A percentile compares a stretch with the other conserved stretches of the same genome.
These are phyloP conservation scores for Paramyrothecium roridum DNA, from an alignment of 2,329 filamentous ascomycete species.

Conservation along the genomic window DNA sequence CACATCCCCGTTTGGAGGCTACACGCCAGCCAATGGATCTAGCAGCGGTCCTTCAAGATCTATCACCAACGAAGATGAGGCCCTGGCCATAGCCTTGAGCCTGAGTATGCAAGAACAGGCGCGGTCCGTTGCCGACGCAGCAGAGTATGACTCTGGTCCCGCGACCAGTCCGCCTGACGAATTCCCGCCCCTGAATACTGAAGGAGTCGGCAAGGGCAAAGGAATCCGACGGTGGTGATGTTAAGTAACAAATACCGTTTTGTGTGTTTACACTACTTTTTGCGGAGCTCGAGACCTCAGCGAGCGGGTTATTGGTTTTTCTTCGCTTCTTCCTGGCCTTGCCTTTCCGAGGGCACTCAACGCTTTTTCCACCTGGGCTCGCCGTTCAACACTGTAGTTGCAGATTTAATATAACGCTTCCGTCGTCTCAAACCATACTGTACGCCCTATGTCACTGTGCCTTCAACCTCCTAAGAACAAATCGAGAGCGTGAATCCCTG, in stretches of 20 bases:
- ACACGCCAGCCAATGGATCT: slow-evolving; percentile 28
- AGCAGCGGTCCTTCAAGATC: slow-evolving; percentile 12
- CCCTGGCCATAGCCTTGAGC: slow-evolving; percentile 57
- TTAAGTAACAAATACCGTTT: not conserved
- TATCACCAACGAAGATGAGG: slow-evolving; percentile 41
- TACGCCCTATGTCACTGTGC: too few species aligned
- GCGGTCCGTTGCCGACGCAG: slow-evolving; percentile 10
- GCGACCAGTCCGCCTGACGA: slow-evolving; percentile 23
- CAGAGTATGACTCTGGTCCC: not conserved
- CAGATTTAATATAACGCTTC: not conserved
- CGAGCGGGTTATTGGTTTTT: not conserved
- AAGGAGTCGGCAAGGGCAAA: slow-evolving; percentile 43
- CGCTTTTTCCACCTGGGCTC: not conserved
- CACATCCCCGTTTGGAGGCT: slow-evolving; percentile 31
- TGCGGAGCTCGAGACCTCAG: not conserved
- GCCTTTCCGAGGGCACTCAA: not conserved
- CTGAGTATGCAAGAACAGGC: slow-evolving; percentile 57
- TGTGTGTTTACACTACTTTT: not conserved
- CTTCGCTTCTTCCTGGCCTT: not conserved
- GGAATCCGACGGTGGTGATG: slow-evolving; percentile 23
- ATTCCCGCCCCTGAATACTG: slow-evolving; percentile 36
- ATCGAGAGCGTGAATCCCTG: too few species aligned
- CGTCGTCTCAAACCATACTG: not conserved
- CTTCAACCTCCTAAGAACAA: too few species aligned
- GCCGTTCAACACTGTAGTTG: not conserved